Base-by-base conservation (phyloP, 139 green algal genomes). In the Micromonas pusilla region DNA sequence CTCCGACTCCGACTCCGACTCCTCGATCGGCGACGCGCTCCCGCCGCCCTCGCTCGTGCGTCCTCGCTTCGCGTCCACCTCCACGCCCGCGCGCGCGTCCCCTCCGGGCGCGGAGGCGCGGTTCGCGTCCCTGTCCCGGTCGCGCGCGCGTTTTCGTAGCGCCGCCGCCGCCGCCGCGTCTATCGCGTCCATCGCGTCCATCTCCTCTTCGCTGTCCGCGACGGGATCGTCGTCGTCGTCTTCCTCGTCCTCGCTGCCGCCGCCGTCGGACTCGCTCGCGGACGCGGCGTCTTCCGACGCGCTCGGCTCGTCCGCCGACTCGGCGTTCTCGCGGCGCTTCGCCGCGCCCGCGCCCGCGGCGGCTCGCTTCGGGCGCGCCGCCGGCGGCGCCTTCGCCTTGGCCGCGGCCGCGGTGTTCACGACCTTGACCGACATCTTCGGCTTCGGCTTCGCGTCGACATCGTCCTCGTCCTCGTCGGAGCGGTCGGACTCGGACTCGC, bases 381-480 rank as follows among this genome's bases (percentile, higher is more conserved):
- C n/a, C n/a, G n/a, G n/a, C n/a, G n/a, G n/a, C n/a, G n/a, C n/a
- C n/a, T n/a, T n/a, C n/a, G n/a, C n/a, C n/a, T n/a, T n/a, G n/a
- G n/a, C n/a, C n/a, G n/a, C n/a, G n/a, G n/a, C n/a, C n/a, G n/a
- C n/a, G n/a, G n/a, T n/a, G n/a, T n/a, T n/a, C n/a, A n/a, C n/a
- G n/a, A n/a, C n/a, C n/a, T n/a, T n/a, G n/a, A n/a, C n/a, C n/a
- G n/a, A n/a, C n/a, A n/a, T n/a, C n/a, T 65, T 65, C 26, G 54
- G 1, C 54, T 65, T 65, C 54, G 23, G 54, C 54, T 65, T 23
- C 21, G 31, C 13, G n/a, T 32, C 28, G n/a, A 34, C 63, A 16
- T 32, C 63, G 63, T 70, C 3, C 31, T 70, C 31, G 28, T 70
- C 63, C 31, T 70, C 63, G 28, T 70, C 28, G 54, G n/a, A 25